Percentiles rank a stretch among this genome's conserved stretches.
phyloP scores from a whole-genome alignment of 768 basidiomycete genomes.

The Tricholoma hemisulphureum region DNA sequence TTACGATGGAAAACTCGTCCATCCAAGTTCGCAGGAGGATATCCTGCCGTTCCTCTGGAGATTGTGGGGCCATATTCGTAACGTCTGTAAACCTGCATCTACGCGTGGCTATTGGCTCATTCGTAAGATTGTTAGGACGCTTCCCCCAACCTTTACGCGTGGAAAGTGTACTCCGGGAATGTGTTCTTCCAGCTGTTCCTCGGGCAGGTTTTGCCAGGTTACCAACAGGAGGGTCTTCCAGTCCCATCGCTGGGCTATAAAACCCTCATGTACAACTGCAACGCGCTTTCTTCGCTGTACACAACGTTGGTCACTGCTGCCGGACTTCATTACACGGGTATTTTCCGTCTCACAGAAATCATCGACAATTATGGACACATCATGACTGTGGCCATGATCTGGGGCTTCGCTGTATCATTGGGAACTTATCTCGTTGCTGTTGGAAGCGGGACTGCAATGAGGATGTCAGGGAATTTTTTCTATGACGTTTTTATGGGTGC shows the following conservation, averaged over 20 bases:
- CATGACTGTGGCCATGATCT: constrained; percentile 94
- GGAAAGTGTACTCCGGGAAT: constrained; percentile 87
- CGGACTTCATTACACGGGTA: constrained; percentile 69
- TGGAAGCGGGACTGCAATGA: constrained; percentile 72
- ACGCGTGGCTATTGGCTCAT: not conserved
- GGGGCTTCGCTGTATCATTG: constrained; percentile 79
- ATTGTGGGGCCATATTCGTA: constrained; percentile 84
- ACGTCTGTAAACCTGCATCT: constrained; percentile 43
- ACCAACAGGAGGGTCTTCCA: constrained; percentile 91
- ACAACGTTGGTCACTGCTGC: constrained; percentile 74
- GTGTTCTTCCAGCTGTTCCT: constrained; percentile 88
- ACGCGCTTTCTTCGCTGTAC: constrained; percentile 85
- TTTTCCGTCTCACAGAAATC: constrained; percentile 91
- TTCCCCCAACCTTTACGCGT: constrained; percentile 83
- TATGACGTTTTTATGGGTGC: constrained; percentile 99
- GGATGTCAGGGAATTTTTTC: constrained; percentile 93
- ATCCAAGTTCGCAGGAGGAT: constrained; percentile 67
- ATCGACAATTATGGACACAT: constrained; percentile 95
- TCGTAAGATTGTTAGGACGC: constrained; percentile 67
- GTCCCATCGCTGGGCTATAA: constrained; percentile 93
- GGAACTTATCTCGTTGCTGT: constrained; percentile 80
- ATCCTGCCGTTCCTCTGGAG: constrained; percentile 71
- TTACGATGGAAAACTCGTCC: constrained; percentile 81
- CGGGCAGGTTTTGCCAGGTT: constrained; percentile 89
- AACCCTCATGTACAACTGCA: constrained; percentile 95